Conservation (phyloP, 371 early-diverging fungal genomes). For the Antonospora locustae region DNA sequence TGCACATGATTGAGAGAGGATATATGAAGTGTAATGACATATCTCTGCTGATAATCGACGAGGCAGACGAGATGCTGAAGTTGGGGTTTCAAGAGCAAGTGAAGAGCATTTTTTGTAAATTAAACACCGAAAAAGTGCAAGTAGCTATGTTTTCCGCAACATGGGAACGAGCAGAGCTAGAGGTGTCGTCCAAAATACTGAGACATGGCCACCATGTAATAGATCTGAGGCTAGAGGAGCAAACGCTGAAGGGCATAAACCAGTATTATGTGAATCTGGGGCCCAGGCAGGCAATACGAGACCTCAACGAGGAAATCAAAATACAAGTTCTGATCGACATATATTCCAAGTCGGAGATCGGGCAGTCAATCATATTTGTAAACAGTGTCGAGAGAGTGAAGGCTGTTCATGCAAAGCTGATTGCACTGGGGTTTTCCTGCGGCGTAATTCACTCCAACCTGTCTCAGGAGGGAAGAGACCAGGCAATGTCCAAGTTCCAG, state of each 20-base stretch:
- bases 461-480: conserved; percentile 81
- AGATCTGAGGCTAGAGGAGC: conserved; percentile 94
- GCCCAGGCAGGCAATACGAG: conserved; percentile 60
- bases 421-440: conserved; percentile 77
- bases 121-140: conserved; percentile 73
- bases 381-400: conserved; percentile 90
- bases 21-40: conserved; percentile 68
- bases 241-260: conserved; percentile 97
- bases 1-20: conserved; percentile 84
- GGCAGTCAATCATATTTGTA: conserved; percentile 96
- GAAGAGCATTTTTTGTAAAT: conserved; percentile 78
- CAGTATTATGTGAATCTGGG: conserved; percentile 94
- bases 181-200: conserved; percentile 87
- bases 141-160: conserved; percentile 94
- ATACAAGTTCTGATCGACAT: conserved; percentile 65
- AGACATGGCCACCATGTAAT: conserved; percentile 78
- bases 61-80: conserved; percentile 94
- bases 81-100: conserved; percentile 94
- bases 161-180: conserved; percentile 82
- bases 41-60: conserved; percentile 90
- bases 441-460: conserved; percentile 95
- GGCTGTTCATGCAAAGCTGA: conserved; percentile 80
- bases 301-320: conserved; percentile 73
- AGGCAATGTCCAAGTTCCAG: conserved; percentile 84
- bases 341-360: conserved; percentile 78